Conservation (phyloP, 805 yeast species). For the Kluyveromyces starmeri region DNA sequence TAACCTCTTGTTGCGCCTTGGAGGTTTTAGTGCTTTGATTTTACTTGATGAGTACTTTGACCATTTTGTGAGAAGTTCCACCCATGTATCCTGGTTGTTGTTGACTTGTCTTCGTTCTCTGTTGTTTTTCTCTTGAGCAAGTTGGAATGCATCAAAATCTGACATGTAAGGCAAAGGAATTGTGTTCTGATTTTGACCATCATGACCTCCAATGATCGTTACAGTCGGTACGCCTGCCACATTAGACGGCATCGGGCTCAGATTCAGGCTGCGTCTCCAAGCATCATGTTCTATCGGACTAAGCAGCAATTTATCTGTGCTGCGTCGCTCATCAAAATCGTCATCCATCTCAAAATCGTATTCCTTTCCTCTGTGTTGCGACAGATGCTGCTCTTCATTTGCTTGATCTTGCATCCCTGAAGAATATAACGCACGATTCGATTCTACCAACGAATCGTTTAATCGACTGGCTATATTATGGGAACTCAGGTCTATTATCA, state of each 20-base stretch:
- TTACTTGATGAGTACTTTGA: slow-evolving; percentile 5
- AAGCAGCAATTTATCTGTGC: not conserved
- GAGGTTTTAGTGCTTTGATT: not conserved
- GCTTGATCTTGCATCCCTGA: slow-evolving; percentile 1
- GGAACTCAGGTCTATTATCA: slow-evolving; percentile 1
- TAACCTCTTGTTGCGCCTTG: not conserved
- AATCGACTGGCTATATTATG: slow-evolving; percentile 1
- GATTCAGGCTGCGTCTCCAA: not conserved
- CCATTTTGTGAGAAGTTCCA: slow-evolving; percentile 8
- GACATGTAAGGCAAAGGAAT: slow-evolving; percentile 3
- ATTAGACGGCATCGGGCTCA: not conserved
- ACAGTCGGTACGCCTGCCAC: not conserved
- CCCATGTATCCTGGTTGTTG: not conserved
- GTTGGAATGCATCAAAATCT: slow-evolving; percentile 11
- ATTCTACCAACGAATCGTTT: not conserved
- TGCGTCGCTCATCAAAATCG: not conserved
- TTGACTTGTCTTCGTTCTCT: slow-evolving; percentile 6
- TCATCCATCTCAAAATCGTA: not conserved
- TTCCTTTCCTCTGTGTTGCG: not conserved
- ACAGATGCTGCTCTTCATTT: not conserved
- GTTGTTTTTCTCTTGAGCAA: slow-evolving; percentile 12
- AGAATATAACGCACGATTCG: not conserved
- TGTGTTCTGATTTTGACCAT: not conserved
- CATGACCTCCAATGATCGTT: not conserved
- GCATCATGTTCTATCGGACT: not conserved